Base-by-base conservation (phyloP, 176 grass and related monocot species). In the Otatea glauca region DNA sequence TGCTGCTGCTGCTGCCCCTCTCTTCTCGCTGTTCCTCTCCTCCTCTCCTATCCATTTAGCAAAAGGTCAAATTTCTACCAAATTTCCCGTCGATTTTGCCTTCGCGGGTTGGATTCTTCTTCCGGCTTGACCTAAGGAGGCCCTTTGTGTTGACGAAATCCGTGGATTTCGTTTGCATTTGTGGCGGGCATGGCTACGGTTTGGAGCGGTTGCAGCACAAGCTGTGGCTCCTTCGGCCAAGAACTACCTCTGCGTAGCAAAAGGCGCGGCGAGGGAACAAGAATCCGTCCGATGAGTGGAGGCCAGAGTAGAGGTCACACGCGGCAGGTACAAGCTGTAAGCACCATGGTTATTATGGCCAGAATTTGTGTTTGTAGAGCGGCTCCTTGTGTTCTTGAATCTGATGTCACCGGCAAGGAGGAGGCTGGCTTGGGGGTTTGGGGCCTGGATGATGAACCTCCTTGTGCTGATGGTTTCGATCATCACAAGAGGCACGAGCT, bases 191-290 rank as follows among this genome's bases (percentile, higher is more conserved):
- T 94, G 90, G 82, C 84, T 74, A 74, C 86, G 9, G 47, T 94
- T 65, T 64, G 88, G 86, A 84, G 89, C 59, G 88, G 87, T 45
- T 88, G 84, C 64, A 86, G 85, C 85, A 90, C 88, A 49, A 92
- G 61, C 56, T 27, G 54, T 69, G 80, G 80, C 20, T 83, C 80
- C 21, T 82, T 83, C 51, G 50, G 29, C 24, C 77, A 67, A 42
- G 78, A 88, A n/a, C 73, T 70, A 24, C 45, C 47, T 7, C 23
- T 64, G 8, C 72, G 71, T 65, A 63, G 67, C 69, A 47, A 16
- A 24, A 39, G 58, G 25, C 2, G 73, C 25, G 6, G 6, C 18
- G 70, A 45, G 24, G 35, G 24, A 20, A 65, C 55, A 61, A n/a
- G 54, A 29, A 51, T 61, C 77, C 74, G 13, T 74, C 38, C n/a